A percentile compares a stretch with the other conserved stretches of the same genome.
phyloP scores from a whole-genome alignment of 768 basidiomycete species.

The Cubamyces sp. region DNA sequence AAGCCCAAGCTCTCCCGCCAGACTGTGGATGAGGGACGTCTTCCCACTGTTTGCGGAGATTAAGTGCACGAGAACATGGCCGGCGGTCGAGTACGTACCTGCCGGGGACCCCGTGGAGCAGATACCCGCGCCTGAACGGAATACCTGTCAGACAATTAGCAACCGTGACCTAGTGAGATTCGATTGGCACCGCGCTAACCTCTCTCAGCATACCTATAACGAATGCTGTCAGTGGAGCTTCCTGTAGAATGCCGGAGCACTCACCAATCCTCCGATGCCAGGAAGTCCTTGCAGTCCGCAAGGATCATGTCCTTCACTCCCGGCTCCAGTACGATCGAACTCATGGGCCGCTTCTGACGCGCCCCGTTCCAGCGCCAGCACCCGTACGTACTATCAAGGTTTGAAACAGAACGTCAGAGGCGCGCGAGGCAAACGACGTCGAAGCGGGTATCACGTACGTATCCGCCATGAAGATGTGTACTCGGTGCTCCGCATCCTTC shows the following conservation, averaged over 20 bases:
- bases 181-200: constrained; percentile 48
- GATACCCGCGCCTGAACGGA: constrained; percentile 85
- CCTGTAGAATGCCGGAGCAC: constrained; percentile 37
- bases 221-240: constrained; percentile 18
- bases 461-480: constrained; percentile 88
- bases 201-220: constrained; percentile 83
- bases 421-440: constrained; percentile 2
- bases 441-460: constrained; percentile 57
- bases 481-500: constrained; percentile 88
- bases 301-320: constrained; percentile 91
- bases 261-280: constrained; percentile 84
- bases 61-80: constrained; percentile 8
- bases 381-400: constrained; percentile 56
- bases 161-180: background rate
- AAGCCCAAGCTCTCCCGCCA: constrained; percentile 82
- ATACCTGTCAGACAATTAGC: constrained; percentile 56
- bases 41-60: constrained; percentile 60
- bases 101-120: constrained; percentile 84
- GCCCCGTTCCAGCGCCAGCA: constrained; percentile 92
- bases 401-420: constrained; percentile 25
- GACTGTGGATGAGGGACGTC: constrained; percentile 83
- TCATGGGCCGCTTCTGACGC: constrained; percentile 87
- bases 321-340: constrained; percentile 88
- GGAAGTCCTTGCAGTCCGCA: constrained; percentile 83
- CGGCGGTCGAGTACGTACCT: constrained; percentile 49